Percentiles rank a stretch among this genome's conserved stretches.
Evolutionary conservation across 179 eudicot genomes (phyloP).

Genomic region (Vitellaria paradoxa): DNA sequence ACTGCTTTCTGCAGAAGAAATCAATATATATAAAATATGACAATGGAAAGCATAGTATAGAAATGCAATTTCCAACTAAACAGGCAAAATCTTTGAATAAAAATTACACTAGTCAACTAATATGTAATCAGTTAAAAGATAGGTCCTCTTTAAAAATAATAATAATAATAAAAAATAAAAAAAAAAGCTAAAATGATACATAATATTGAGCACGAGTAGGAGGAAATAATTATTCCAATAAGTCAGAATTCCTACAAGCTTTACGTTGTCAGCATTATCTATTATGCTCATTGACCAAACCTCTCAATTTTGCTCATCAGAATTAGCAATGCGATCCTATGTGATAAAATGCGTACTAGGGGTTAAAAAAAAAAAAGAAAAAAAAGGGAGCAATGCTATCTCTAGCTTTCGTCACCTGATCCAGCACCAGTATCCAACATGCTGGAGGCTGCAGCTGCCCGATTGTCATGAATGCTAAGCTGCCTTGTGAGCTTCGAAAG

Average conservation of each 20-base stretch:
- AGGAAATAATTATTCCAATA: too few species aligned
- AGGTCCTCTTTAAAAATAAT: too few species aligned
- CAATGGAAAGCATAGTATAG: neutral
- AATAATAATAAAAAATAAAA: too few species aligned
- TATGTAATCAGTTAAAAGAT: neutral
- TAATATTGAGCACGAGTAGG: too few species aligned
- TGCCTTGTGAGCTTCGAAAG: conserved; percentile 90
- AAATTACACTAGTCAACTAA: neutral
- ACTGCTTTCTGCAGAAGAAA: conserved; percentile 64
- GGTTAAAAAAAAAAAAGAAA: neutral
- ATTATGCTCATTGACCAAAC: too few species aligned
- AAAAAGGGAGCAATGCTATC: neutral
- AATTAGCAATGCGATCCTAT: neutral
- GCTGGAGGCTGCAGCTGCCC: conserved; percentile 82
- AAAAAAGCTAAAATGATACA: too few species aligned
- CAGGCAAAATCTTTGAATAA: neutral
- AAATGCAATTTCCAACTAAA: neutral
- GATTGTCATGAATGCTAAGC: conserved; percentile 87
- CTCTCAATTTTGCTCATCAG: too few species aligned
- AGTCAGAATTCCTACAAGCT: too few species aligned
- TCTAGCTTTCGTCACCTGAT: conserved; percentile 44
- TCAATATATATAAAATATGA: neutral
- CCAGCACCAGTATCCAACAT: conserved; percentile 55
- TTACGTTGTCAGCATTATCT: too few species aligned
- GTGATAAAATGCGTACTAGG: too few species aligned